Base-by-base conservation (phyloP, 768 basidiomycete species). In the Kwoniella pini region DNA sequence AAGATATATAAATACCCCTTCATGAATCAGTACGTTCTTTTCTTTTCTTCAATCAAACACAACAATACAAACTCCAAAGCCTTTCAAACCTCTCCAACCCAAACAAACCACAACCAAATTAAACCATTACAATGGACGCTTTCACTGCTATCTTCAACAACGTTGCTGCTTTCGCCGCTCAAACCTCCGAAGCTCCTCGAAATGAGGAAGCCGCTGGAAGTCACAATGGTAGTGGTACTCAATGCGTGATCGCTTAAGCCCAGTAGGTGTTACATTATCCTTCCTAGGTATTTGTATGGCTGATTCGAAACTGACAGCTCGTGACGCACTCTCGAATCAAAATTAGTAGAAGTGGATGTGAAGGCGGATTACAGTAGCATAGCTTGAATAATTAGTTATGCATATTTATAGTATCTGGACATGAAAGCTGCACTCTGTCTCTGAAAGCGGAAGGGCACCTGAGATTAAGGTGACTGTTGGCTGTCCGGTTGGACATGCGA, bases 61-160 rank as follows among this genome's bases (percentile, higher is more conserved):
- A 50, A 31, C 28, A 43, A 42, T 27, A 45, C n/a, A n/a, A n/a
- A n/a, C 24, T 33, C 44, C 21, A 55, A 43, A 36, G n/a, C 24
- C 26, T 26, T 30, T 1, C 40, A 19, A 54, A 40, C 12, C 40
- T 60, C 17, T 22, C 63, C 42, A 52, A 53, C 57, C 64, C 63
- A 52, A 64, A 60, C 17, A 21, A 39, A 54, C 17, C 46, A 31
- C 63, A 33, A 62, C 63, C 42, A 64, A 63, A 11, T 22, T 60
- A 49, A 52, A 53, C 57, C 64, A 55, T 49, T 70, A 71, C 70
- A 71, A 71, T 71, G 70, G 67, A 65, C 70, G 64, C 70, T 31
- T 60, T 68, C 63, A 67, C 62, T 30, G 45, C 62, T 59, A 55
- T 64, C 53, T 65, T 60, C 63, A 50, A 59, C 58, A 36, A 48